A percentile compares a stretch with the other conserved stretches of the same genome.
phyloP scores from a whole-genome alignment of 345 rosid genomes.

The Gossypium longicalyx region DNA sequence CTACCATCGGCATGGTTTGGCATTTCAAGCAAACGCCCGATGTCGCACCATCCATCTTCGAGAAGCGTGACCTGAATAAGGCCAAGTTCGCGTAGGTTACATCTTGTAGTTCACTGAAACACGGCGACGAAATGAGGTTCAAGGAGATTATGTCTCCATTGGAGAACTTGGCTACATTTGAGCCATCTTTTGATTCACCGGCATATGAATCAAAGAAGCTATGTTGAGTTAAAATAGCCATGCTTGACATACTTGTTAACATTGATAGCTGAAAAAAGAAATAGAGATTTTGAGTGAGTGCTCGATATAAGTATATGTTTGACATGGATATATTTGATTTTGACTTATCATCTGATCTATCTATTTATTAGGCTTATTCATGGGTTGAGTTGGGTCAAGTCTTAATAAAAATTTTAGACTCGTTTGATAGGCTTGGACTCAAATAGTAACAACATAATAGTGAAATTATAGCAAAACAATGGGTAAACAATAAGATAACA shows the following conservation, averaged over 20 bases:
- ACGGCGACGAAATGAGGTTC: constrained; percentile 11
- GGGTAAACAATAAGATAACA: too few species aligned
- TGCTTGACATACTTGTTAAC: constrained; percentile 32
- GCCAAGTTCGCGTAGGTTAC: constrained; percentile 44
- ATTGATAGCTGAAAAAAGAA: constrained; percentile 30
- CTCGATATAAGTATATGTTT: too few species aligned
- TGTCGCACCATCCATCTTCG: constrained; percentile 42
- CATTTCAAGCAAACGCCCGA: constrained; percentile 48
- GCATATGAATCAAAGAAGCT: constrained; percentile 49
- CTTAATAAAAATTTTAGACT: too few species aligned
- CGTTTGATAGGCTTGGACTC: accelerated
- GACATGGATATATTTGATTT: neutral
- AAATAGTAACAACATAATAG: too few species aligned
- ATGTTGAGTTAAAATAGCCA: constrained; percentile 40
- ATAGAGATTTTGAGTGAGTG: neutral
- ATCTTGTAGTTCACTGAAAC: constrained; percentile 21
- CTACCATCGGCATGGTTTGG: constrained; percentile 30
- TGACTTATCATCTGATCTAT: too few species aligned
- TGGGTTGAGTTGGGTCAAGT: accelerated
- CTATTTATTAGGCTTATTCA: too few species aligned
- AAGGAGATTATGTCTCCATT: constrained; percentile 44
- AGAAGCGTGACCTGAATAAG: constrained; percentile 36
- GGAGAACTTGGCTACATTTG: constrained; percentile 34
- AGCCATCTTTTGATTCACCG: constrained; percentile 47
- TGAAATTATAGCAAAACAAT: too few species aligned